These are phyloP conservation scores for Phylloporus gajari DNA, from an alignment of 1,284 basidiomycete species.

Conservation along the genomic window DNA sequence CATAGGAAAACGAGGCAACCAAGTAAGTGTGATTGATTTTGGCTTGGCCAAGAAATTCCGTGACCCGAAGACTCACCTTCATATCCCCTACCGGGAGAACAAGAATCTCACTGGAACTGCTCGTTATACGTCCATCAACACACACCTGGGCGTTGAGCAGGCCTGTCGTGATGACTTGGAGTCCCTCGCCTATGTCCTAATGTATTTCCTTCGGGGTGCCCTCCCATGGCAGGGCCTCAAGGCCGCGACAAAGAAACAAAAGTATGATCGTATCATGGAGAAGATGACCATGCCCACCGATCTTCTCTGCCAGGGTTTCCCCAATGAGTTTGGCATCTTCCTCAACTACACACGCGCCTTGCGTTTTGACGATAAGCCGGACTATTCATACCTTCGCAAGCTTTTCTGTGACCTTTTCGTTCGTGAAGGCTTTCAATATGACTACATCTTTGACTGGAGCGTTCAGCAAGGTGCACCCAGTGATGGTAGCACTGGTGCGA, in stretches of 20 bases:
- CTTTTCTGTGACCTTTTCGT: constrained; percentile 98
- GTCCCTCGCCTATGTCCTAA: constrained; percentile 95
- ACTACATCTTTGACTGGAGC: constrained; percentile 98
- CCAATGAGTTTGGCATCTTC: constrained; percentile 98
- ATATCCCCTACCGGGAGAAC: constrained; percentile 99
- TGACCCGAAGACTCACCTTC: constrained; percentile 98
- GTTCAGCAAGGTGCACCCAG: constrained; percentile 83
- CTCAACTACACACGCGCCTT: constrained; percentile 98
- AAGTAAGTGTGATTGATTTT: constrained; percentile 99
- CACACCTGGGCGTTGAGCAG: constrained; percentile 97
- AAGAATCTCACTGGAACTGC: constrained; percentile 99
- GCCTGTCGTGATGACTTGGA: constrained; percentile 96
- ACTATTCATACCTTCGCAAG: constrained; percentile 98
- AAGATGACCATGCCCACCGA: constrained; percentile 99
- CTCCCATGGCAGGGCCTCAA: constrained; percentile 98
- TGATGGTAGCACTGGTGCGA: constrained; percentile 66
- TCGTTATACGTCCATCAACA: constrained; percentile 99
- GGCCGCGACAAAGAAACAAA: constrained; percentile 99
- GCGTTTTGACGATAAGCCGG: constrained; percentile 97
- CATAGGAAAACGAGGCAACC: constrained; percentile 98
- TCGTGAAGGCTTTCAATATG: constrained; percentile 96
- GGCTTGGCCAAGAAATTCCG: constrained; percentile 99
- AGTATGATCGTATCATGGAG: constrained; percentile 99
- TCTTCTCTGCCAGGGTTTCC: constrained; percentile 94
- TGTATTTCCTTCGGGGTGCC: constrained; percentile 98